These are phyloP conservation scores for Chaetomium cochliodes DNA, from an alignment of 495 filamentous ascomycete genomes.

Conservation along the genomic window DNA sequence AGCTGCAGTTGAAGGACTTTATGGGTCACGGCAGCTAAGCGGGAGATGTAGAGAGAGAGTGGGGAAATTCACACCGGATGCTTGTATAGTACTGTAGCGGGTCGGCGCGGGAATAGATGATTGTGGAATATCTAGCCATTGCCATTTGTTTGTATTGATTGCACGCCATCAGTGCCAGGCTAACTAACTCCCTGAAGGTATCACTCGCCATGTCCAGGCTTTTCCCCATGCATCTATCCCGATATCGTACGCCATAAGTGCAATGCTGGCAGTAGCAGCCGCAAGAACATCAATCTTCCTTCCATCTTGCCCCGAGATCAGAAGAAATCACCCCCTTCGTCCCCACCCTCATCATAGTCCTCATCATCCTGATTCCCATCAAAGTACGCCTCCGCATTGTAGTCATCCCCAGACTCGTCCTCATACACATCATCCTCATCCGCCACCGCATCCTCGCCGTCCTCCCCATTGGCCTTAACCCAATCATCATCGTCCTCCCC, in stretches of 20 bases:
- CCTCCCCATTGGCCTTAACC: slow-evolving; percentile 38
- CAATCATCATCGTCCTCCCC: slow-evolving; percentile 49
- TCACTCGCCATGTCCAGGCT: slow-evolving; percentile 15
- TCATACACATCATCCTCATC: slow-evolving; percentile 50
- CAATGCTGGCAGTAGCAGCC: not conserved
- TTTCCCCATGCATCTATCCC: not conserved
- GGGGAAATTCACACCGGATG: not conserved
- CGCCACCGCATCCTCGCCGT: slow-evolving; percentile 40
- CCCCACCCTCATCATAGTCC: slow-evolving; percentile 50
- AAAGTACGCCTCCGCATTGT: slow-evolving; percentile 57
- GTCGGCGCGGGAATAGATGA: not conserved
- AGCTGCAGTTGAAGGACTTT: slow-evolving; percentile 60
- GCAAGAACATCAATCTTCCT: not conserved
- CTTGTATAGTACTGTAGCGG: slow-evolving; percentile 7
- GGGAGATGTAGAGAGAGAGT: not conserved
- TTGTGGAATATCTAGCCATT: slow-evolving; percentile 1
- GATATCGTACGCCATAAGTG: slow-evolving; percentile 16
- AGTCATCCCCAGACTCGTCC: slow-evolving; percentile 52
- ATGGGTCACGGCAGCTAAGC: slow-evolving; percentile 33
- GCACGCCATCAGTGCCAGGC: not conserved
- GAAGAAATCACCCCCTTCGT: slow-evolving; percentile 36
- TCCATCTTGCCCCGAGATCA: not conserved
- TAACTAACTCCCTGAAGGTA: slow-evolving; percentile 23
- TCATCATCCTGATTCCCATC: slow-evolving; percentile 51
- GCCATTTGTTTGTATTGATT: not conserved